These are phyloP conservation scores for Lolium rigidum DNA, from an alignment of 176 grass and related monocot genomes.

Conservation along the genomic window DNA sequence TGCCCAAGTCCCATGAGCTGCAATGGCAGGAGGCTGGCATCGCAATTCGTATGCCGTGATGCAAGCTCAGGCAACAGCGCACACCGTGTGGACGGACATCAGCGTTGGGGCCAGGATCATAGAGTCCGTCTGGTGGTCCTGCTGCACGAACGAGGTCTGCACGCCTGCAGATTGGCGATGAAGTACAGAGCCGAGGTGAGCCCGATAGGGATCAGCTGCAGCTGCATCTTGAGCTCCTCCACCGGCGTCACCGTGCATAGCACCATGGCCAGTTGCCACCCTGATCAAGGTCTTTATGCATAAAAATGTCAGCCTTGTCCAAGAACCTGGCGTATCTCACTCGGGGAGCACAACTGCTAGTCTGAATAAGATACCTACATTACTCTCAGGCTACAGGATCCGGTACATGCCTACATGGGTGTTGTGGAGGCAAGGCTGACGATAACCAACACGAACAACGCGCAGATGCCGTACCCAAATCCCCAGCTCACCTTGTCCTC, in stretches of 20 bases:
- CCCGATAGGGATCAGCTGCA: conserved; percentile 43
- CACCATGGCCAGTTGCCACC: conserved; percentile 20
- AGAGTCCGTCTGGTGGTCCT: not conserved
- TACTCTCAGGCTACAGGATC: not conserved
- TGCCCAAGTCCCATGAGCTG: conserved; percentile 43
- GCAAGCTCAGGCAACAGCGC: too few species aligned
- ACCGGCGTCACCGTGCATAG: conserved; percentile 50
- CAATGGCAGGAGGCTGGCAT: conserved; percentile 18
- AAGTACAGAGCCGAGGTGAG: conserved; percentile 48
- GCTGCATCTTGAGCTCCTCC: conserved; percentile 45
- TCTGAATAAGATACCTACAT: not conserved
- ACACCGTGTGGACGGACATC: too few species aligned
- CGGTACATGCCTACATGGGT: conserved; percentile 19
- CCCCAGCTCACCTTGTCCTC: too few species aligned
- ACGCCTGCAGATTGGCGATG: conserved; percentile 38
- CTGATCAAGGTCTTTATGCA: conserved; percentile 9
- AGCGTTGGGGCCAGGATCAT: too few species aligned
- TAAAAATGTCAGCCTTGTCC: conserved; percentile 48
- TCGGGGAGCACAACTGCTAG: not conserved
- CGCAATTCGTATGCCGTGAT: conserved; percentile 5
- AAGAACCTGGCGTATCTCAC: conserved; percentile 6
- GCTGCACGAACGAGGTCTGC: conserved; percentile 52
- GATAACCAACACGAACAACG: too few species aligned
- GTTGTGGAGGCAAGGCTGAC: too few species aligned
- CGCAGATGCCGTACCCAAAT: too few species aligned